These are phyloP conservation scores for Clitopilus hobsonii DNA, from an alignment of 768 basidiomycete genomes.

Conservation along the genomic window DNA sequence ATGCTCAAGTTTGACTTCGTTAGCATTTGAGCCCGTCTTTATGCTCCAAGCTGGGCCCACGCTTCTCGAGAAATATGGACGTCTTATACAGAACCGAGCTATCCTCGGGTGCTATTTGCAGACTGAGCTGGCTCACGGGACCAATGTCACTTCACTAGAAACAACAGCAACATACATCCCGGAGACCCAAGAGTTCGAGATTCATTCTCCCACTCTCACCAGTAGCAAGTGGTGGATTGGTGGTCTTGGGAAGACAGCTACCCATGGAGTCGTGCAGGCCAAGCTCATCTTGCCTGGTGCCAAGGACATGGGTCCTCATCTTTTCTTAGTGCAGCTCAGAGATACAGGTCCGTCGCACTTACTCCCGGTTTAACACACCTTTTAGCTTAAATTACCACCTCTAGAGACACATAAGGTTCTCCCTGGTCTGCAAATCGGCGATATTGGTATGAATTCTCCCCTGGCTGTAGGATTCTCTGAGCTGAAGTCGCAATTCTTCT, in stretches of 20 bases:
- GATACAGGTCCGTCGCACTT: constrained; percentile 39
- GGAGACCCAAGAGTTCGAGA: constrained; percentile 62
- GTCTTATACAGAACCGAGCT: constrained; percentile 45
- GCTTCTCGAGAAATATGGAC: constrained; percentile 47
- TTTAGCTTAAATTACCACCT: constrained; percentile 1
- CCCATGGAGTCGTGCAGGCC: constrained; percentile 74
- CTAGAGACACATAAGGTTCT: constrained; percentile 56
- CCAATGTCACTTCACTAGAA: constrained; percentile 63
- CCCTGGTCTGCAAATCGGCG: constrained; percentile 61
- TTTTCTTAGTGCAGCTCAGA: constrained; percentile 70
- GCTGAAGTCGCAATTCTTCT: not conserved
- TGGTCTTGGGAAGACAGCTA: constrained; percentile 64
- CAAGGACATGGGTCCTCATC: constrained; percentile 62
- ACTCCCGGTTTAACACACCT: not conserved
- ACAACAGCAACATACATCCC: constrained; percentile 77
- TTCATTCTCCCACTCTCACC: constrained; percentile 70
- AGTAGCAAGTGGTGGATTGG: constrained; percentile 86
- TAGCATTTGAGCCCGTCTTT: constrained; percentile 69
- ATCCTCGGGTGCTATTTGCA: constrained; percentile 73
- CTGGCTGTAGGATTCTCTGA: not conserved
- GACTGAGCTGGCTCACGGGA: constrained; percentile 77
- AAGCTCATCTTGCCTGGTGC: constrained; percentile 62
- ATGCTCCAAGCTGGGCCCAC: constrained; percentile 52
- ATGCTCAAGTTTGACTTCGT: not conserved
- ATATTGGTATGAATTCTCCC: constrained; percentile 47